Conservation (phyloP, 371 early-diverging fungal species). For the Zychaea mexicana region DNA sequence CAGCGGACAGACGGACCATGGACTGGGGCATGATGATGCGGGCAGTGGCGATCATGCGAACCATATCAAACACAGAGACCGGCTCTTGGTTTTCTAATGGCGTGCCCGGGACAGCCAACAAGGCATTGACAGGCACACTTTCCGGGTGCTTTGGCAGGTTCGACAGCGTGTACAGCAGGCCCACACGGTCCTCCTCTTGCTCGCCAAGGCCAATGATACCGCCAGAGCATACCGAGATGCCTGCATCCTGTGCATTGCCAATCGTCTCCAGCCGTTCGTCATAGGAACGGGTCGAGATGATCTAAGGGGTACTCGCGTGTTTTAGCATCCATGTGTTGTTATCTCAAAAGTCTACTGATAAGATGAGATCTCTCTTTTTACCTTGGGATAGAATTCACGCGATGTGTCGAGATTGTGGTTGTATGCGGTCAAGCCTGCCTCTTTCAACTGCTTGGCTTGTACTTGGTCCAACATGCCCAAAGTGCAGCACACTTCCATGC, state of each 20-base stretch:
- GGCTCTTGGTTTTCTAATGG: constrained; percentile 82
- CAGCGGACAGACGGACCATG: constrained; percentile 88
- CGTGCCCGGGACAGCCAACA: constrained; percentile 83
- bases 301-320: constrained; percentile 41
- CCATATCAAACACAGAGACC: constrained; percentile 87
- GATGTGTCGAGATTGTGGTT: constrained; percentile 91
- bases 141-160: constrained; percentile 83
- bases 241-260: constrained; percentile 77
- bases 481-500: constrained; percentile 92
- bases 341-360: not conserved
- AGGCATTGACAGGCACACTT: constrained; percentile 83
- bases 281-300: constrained; percentile 84
- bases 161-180: constrained; percentile 77
- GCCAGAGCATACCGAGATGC: constrained; percentile 88
- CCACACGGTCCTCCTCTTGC: constrained; percentile 74
- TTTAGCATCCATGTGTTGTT: no score
- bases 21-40: constrained; percentile 85
- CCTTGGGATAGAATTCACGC: constrained; percentile 82
- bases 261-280: constrained; percentile 84
- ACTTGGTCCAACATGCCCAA: constrained; percentile 83
- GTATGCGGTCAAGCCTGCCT: constrained; percentile 89
- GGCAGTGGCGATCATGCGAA: constrained; percentile 87
- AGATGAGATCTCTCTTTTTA: constrained; percentile 14
- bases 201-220: constrained; percentile 91
- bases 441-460: constrained; percentile 79